Evolutionary conservation across 805 yeast species (phyloP), one percentile per base, ranked within the genome.

Genomic region (Alloascoidea africana): DNA sequence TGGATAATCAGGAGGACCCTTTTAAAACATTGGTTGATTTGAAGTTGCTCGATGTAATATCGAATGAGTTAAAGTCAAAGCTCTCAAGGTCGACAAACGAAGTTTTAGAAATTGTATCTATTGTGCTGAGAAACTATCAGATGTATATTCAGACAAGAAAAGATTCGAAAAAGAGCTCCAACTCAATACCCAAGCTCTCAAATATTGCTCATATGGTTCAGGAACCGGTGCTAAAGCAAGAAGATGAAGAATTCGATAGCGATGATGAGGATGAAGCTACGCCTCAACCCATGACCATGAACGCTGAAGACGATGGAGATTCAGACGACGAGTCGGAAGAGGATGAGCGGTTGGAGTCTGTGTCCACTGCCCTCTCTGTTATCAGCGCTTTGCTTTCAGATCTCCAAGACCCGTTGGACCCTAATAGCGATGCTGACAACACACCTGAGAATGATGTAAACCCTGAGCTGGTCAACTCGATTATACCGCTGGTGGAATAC

Each of bases 1-100:
- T 47, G 1, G 45, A 47, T 16, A 54, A 48, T 3, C 60, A 57
- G 2, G 59, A 60, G 3, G 64, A 67, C 41, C 78, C 83, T n/a
- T 66, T 72, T 38, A 45, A 65, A 4, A 61, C 70, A 38, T 56
- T 82, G 27, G 56, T 73, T 4, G 78, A 80, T 48, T 58, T 84
- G 41, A 69, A 77, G 41, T 49, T 84, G 6, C 54, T 87, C 37
- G 91, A 85, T 49, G 54, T 58, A 19, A 56, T 83, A 23, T 71
- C 76, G 16, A 66, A 66, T 3, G 60, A 63, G 13, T 75, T 78
- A 48, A 78, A 71, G 42, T 71, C 74, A 5, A 63, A 63, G 34
- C 50, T 79, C 17, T 65, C 76, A 4, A 61, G 62, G 30, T 65
- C 76, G 2, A 76, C 86, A 0, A 54, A 55, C 2, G 81, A 76